Percentiles rank a stretch among this genome's conserved stretches.
Evolutionary conservation across 305 asterid species (phyloP).

Genomic region (Andrographis paniculata): DNA sequence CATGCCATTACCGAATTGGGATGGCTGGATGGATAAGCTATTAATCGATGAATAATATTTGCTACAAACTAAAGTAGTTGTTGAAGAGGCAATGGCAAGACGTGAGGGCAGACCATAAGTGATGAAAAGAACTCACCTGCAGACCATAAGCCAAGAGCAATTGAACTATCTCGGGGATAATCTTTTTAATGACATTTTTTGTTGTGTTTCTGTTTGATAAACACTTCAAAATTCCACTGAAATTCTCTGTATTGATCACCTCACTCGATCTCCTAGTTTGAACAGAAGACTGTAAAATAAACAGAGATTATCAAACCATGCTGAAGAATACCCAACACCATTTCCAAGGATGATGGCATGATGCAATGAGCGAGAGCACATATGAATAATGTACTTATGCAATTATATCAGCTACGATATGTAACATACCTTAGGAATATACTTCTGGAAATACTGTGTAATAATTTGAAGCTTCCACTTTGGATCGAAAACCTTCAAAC

Average conservation of each 20-base stretch:
- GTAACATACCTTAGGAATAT: conserved; percentile 51
- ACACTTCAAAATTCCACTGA: conserved; percentile 58
- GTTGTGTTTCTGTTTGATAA: conserved; percentile 53
- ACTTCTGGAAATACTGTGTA: conserved; percentile 71
- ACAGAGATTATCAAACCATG: conserved; percentile 5
- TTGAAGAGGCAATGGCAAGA: too few species aligned
- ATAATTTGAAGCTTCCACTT: conserved; percentile 55
- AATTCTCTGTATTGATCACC: conserved; percentile 28
- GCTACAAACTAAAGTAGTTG: too few species aligned
- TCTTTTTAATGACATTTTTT: conserved; percentile 48
- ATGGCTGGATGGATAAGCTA: background rate
- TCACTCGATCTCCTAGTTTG: conserved; percentile 60
- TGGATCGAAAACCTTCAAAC: conserved; percentile 61
- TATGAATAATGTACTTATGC: background rate
- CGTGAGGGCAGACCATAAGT: too few species aligned
- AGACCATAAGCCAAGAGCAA: conserved; percentile 73
- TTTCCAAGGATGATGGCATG: conserved; percentile 9
- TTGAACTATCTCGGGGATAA: conserved; percentile 55
- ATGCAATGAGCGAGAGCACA: background rate
- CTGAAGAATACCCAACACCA: background rate
- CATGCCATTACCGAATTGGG: background rate
- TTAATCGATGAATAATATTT: too few species aligned
- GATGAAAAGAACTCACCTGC: conserved; percentile 39
- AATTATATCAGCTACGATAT: conserved; percentile 5
- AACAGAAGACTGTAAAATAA: conserved; percentile 47